Base-by-base conservation (phyloP, 371 early-diverging fungal species). In the Parasitella parasitica region DNA sequence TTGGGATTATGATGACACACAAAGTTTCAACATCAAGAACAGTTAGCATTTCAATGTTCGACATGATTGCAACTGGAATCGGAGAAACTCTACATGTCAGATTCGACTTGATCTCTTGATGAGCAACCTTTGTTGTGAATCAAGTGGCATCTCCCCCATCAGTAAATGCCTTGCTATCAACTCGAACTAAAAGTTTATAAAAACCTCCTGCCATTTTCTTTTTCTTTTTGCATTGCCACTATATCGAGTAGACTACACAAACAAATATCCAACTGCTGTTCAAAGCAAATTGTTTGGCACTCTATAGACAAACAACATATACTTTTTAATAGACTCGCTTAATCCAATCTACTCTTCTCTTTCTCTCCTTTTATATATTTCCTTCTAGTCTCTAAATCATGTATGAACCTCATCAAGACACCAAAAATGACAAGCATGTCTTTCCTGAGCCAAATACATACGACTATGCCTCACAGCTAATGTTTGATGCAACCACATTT, bases 361-460 rank as follows among this genome's bases (percentile, higher is more conserved):
- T 7, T 15, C 32, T 35, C 38, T 32, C 24, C 50, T 27, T 26
- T 24, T 16, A 27, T 49, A 49, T 49, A 24, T 55, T 38, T 20
- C 48, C 35, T 54, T 34, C 38, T 4, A 12, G n/a, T 41, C 15
- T 15, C 4, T 15, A 4, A 30, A 34, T 7, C 41, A 51, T 63
- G 62, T 64, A 57, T 28, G 67, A 66, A 28, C 48, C 56, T 7
- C 57, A 63, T 20, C 57, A 50, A 62, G 55, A 63, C 41, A 56
- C 64, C 35, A 26, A 52, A 12, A 63, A 57, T 26, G 57, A 57
- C 28, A 66, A 61, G n/a, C 64, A 62, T 22, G 27, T 35, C 11
- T 62, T 63, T 56, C 57, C 67, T 27, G 57, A 63, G 36, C 58
- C 64, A 39, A 63, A 63, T 11, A 63, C 64, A 53, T 63, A 63